Base-by-base conservation (phyloP, 768 basidiomycete species). In the Dioszegia hungarica region DNA sequence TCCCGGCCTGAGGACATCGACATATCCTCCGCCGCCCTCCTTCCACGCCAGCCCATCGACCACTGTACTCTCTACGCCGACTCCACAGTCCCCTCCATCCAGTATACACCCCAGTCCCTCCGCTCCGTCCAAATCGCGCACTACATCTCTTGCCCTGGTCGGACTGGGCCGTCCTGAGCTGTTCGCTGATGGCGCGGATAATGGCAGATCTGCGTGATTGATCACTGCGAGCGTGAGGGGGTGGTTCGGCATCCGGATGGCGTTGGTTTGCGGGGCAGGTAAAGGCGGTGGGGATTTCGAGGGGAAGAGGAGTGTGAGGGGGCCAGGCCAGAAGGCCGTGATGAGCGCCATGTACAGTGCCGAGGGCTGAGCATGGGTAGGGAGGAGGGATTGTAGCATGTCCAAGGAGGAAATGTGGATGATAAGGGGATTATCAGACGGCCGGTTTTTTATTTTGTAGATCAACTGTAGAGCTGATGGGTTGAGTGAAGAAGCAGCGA, bases 171-270 rank as follows among this genome's bases (percentile, higher is more conserved):
- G 87, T 10, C 92, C 92, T 1, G 90, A 92, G 0, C 88, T 85
- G 72, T 99, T 98, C 29, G 95, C 94, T 59, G 89, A 92, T 0
- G 95, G 95, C 0, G 94, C 95, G 12, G 92, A 92, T 17, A 99
- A 78, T 0, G 95, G 93, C 0, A 82, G 73, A 49, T 87, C 80
- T 0, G 86, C 75, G 17, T 85, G 62, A 6, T 86, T 83, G 59
- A 98, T 95, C 59, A 98, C 81, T 0, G 89, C 90, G 41, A 92
- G 81, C 0, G 95, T 92, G 33, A 97, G 85, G 0, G 90, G 88
- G 75, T 99, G 95, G 0, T 88, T 86, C 1, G 95, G 95, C 85
- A 98, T 90, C 40, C 95, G 82, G 64, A 98, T 82, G 3, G 90
- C 95, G 15, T 95, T 62, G 3, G 61, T 73, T 41, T 73, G 69